These are phyloP conservation scores for Taphrina communis DNA, from an alignment of 1,139 yeast genomes.

Conservation along the genomic window DNA sequence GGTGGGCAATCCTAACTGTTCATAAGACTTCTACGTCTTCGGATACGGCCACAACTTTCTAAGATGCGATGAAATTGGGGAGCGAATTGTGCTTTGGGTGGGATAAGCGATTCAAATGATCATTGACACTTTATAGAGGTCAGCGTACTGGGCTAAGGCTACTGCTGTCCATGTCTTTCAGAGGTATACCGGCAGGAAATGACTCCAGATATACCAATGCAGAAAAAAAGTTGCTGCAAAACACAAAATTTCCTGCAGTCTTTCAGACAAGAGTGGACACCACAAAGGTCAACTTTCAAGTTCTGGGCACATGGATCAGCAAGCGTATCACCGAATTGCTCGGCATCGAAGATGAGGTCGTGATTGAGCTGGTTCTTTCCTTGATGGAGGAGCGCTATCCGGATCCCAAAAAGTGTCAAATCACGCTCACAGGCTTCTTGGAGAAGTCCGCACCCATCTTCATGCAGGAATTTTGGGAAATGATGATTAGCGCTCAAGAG, in stretches of 20 bases:
- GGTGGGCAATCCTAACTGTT: no score
- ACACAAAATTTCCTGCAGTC: constrained; percentile 32
- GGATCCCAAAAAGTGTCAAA: constrained; percentile 44
- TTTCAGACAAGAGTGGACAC: constrained; percentile 43
- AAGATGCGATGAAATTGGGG: not conserved
- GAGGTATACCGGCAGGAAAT: constrained; percentile 38
- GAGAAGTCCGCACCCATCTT: constrained; percentile 46
- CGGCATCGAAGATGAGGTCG: constrained; percentile 46
- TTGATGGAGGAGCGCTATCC: constrained; percentile 44
- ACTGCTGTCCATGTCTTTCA: constrained; percentile 8
- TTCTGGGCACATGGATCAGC: constrained; percentile 46
- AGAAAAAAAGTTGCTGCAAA: constrained; percentile 32
- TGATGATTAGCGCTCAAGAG: constrained; percentile 48
- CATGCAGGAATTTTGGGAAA: constrained; percentile 48
- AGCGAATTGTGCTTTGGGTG: no score
- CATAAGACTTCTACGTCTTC: no score
- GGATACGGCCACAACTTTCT: no score
- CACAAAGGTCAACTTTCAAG: constrained; percentile 44
- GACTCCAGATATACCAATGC: constrained; percentile 40
- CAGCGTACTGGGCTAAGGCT: not conserved
- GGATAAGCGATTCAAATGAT: no score
- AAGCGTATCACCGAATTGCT: constrained; percentile 40
- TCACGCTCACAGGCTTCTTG: constrained; percentile 48
- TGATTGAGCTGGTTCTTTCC: constrained; percentile 43
- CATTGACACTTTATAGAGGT: no score